These are phyloP conservation scores for Chrysoporthe cubensis DNA, from an alignment of 2,329 filamentous ascomycete species.

Conservation along the genomic window DNA sequence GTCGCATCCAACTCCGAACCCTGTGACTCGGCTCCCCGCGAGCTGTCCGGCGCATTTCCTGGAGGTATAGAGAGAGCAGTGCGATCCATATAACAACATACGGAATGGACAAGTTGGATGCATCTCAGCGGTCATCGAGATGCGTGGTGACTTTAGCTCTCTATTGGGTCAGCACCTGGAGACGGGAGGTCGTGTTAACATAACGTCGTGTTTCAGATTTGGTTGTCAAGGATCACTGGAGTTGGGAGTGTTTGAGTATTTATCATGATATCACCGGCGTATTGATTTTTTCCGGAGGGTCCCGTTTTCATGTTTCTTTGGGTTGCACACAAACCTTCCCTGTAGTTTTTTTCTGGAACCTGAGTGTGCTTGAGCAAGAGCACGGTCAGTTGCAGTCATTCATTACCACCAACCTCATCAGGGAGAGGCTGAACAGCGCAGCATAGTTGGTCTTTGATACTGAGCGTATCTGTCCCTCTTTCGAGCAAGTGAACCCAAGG, in stretches of 20 bases:
- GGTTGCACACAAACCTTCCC: no score
- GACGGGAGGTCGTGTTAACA: slow-evolving; percentile 10
- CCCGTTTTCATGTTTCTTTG: not conserved
- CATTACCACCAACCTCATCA: slow-evolving; percentile 3
- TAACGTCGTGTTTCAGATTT: slow-evolving; percentile 9
- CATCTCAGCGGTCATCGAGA: not conserved
- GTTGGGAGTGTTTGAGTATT: slow-evolving; percentile 20
- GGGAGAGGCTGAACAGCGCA: not conserved
- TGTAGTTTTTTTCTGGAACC: not conserved
- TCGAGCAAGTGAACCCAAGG: not conserved
- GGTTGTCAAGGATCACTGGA: slow-evolving; percentile 12
- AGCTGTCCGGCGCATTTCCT: no score
- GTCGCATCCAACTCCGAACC: no score
- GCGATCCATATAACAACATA: not conserved
- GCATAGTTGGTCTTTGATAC: not conserved
- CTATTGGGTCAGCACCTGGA: not conserved
- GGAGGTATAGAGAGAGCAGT: not conserved
- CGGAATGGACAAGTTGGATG: not conserved
- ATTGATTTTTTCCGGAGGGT: not conserved
- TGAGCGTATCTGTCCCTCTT: not conserved
- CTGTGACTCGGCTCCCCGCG: no score
- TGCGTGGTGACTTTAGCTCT: not conserved
- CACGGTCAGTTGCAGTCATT: slow-evolving; percentile 3
- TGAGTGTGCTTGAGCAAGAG: not conserved
- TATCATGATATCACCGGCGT: slow-evolving; percentile 20